Evolutionary conservation across 805 yeast species (phyloP).

Genomic region (Tetrapisispora iriomotensis): DNA sequence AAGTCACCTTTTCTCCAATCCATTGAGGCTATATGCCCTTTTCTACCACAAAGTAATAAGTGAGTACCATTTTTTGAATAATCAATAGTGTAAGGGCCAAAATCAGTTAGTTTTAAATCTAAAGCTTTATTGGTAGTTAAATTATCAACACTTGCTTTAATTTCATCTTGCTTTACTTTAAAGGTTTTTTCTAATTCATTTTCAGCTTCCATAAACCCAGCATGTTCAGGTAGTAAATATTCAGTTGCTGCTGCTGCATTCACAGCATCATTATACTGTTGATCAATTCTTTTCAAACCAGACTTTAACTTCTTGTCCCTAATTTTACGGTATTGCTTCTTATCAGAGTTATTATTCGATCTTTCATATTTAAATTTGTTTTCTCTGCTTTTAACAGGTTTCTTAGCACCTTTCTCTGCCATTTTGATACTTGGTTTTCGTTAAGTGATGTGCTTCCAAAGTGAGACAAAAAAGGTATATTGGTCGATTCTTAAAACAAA

Average conservation of each 20-base stretch:
- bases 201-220: slow-evolving; percentile 86
- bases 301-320: slow-evolving; percentile 56
- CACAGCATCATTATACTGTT: slow-evolving; percentile 68
- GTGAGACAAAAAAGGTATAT: too few relatives aligned
- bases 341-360: slow-evolving; percentile 6
- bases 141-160: slow-evolving; percentile 63
- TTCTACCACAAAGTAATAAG: slow-evolving; percentile 72
- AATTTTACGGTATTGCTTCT: slow-evolving; percentile 2
- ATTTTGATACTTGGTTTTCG: too few relatives aligned
- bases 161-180: slow-evolving; percentile 74
- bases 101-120: slow-evolving; percentile 59
- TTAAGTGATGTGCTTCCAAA: too few relatives aligned
- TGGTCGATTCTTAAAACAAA: too few relatives aligned
- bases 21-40: slow-evolving; percentile 92
- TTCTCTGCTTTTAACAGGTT: slow-evolving; percentile 13
- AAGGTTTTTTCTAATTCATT: slow-evolving; percentile 85
- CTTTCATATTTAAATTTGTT: slow-evolving; percentile 30
- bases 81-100: slow-evolving; percentile 79
- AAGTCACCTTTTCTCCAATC: slow-evolving; percentile 88
- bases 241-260: slow-evolving; percentile 80
- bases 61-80: slow-evolving; percentile 84
- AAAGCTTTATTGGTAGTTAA: slow-evolving; percentile 67
- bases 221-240: slow-evolving; percentile 70
- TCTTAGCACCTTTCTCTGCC: background rate
- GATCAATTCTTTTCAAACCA: slow-evolving; percentile 57